phyloP scores from a whole-genome alignment of 2,329 filamentous ascomycete species.

The Hirsutella minnesotensis region DNA sequence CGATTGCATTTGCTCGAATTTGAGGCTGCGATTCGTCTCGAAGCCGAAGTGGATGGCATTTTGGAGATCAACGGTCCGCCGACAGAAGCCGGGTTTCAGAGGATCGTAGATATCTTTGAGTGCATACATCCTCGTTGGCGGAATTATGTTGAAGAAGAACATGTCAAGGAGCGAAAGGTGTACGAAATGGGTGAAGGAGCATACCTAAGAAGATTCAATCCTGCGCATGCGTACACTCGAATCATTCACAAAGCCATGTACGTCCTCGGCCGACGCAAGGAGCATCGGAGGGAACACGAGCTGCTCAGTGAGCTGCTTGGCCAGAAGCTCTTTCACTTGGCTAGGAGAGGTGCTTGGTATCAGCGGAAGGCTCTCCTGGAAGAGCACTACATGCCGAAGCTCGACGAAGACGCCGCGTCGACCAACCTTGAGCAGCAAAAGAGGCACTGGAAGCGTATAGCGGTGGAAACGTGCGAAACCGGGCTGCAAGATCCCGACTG shows the following conservation, averaged over 20 bases:
- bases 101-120: slow-evolving; percentile 61
- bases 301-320: slow-evolving; percentile 63
- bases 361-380: slow-evolving; percentile 88
- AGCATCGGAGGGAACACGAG: slow-evolving; percentile 64
- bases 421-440: slow-evolving; percentile 44
- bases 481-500: slow-evolving; percentile 81
- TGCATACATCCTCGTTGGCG: slow-evolving; percentile 74
- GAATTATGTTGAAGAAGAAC: slow-evolving; percentile 58
- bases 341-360: slow-evolving; percentile 84
- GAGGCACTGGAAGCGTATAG: slow-evolving; percentile 70
- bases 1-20: slow-evolving; percentile 72
- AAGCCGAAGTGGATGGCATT: slow-evolving; percentile 69
- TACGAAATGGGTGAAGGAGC: slow-evolving; percentile 78
- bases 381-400: slow-evolving; percentile 79
- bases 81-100: slow-evolving; percentile 50
- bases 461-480: slow-evolving; percentile 69
- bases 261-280: slow-evolving; percentile 70
- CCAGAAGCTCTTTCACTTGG: slow-evolving; percentile 75
- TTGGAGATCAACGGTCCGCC: slow-evolving; percentile 68
- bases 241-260: slow-evolving; percentile 81
- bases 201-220: slow-evolving; percentile 81
- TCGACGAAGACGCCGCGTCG: slow-evolving; percentile 31
- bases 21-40: slow-evolving; percentile 71
- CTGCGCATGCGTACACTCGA: slow-evolving; percentile 85
- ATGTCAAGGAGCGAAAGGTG: slow-evolving; percentile 61